Percentiles rank a stretch among this genome's conserved stretches.
These are phyloP conservation scores for Ogataea ganodermae DNA, from an alignment of 805 yeast species.

Conservation along the genomic window DNA sequence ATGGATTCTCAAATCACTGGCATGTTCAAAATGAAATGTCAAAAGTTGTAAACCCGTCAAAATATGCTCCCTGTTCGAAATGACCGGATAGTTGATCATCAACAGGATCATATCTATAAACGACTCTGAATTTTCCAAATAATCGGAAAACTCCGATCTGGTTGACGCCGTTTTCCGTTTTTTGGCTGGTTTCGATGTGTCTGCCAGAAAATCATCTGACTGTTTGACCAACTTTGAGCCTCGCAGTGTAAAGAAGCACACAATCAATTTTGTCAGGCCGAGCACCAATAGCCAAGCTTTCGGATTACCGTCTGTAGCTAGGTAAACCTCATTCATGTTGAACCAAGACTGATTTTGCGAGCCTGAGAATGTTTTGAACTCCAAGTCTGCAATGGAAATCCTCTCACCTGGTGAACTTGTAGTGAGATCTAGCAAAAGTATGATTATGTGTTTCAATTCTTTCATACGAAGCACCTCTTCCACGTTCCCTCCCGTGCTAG, in stretches of 20 bases:
- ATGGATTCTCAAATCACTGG: slow-evolving; percentile 4
- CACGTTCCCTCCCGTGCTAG: background rate
- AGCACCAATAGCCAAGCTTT: slow-evolving; percentile 44
- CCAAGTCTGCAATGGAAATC: slow-evolving; percentile 14
- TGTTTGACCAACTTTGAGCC: background rate
- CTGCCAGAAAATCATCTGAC: background rate
- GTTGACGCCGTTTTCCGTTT: slow-evolving; percentile 30
- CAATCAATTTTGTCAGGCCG: slow-evolving; percentile 39
- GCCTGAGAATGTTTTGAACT: slow-evolving; percentile 16
- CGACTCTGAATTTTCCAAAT: slow-evolving; percentile 26
- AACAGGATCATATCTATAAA: slow-evolving; percentile 31
- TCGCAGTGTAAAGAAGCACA: background rate
- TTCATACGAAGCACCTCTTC: background rate
- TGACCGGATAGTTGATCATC: slow-evolving; percentile 12
- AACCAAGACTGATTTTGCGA: slow-evolving; percentile 26
- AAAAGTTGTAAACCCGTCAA: slow-evolving; percentile 35
- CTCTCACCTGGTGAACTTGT: slow-evolving; percentile 13
- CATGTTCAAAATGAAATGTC: slow-evolving; percentile 25
- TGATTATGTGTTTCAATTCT: slow-evolving; percentile 18
- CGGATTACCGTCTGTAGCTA: slow-evolving; percentile 8
- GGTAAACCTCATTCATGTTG: slow-evolving; percentile 17
- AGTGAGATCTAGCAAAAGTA: slow-evolving; percentile 21
- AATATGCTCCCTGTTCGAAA: slow-evolving; percentile 19
- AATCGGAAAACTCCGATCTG: slow-evolving; percentile 26
- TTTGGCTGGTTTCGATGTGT: background rate